These are phyloP conservation scores for Candida sp. DNA, from an alignment of 1,139 yeast genomes.

Conservation along the genomic window DNA sequence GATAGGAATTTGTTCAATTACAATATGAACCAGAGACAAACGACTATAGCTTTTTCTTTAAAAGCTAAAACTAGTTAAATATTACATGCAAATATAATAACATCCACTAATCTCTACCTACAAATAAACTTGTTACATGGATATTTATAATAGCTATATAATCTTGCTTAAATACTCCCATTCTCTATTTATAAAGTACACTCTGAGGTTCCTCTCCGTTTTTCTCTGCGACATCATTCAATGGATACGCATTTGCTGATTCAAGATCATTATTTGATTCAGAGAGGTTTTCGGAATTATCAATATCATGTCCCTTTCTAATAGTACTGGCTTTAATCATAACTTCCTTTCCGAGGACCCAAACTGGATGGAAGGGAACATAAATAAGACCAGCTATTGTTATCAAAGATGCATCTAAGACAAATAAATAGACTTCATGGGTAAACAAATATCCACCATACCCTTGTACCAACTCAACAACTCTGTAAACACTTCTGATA, in stretches of 20 bases:
- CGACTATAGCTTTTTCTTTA: too few species aligned
- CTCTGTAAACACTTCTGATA: constrained; percentile 76
- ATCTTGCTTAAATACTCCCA: too few species aligned
- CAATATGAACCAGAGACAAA: too few species aligned
- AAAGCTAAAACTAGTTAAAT: too few species aligned
- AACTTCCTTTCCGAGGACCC: constrained; percentile 45
- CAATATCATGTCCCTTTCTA: constrained; percentile 23
- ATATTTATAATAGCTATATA: too few species aligned
- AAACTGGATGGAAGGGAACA: constrained; percentile 63
- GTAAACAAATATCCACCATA: constrained; percentile 68
- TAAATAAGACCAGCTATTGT: constrained; percentile 40
- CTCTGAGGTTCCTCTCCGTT: too few species aligned
- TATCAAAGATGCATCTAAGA: constrained; percentile 76
- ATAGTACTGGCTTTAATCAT: constrained; percentile 32
- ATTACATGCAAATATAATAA: too few species aligned
- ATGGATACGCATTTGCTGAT: not conserved
- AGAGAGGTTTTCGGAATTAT: not conserved
- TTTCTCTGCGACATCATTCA: too few species aligned
- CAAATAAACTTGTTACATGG: too few species aligned
- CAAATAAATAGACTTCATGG: constrained; percentile 72
- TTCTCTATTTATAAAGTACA: too few species aligned
- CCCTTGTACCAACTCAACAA: constrained; percentile 76
- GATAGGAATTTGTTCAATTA: too few species aligned
- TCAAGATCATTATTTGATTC: not conserved
- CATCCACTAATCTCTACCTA: too few species aligned